Evolutionary conservation across 177 flowering plant species (phyloP).

Genomic region (Tripterygium wilfordii): DNA sequence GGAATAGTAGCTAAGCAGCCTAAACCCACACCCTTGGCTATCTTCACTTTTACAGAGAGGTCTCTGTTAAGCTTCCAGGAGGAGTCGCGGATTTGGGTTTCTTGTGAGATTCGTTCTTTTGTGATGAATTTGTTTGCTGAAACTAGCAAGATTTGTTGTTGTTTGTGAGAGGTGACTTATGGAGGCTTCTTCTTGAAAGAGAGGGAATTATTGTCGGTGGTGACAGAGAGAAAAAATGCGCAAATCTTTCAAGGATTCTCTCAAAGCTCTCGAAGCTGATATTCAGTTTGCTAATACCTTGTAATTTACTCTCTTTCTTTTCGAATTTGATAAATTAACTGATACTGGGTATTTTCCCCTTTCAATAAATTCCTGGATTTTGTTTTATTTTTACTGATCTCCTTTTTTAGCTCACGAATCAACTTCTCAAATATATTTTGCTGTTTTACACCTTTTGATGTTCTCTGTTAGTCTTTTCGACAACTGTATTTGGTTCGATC

Average conservation of each 20-base stretch:
- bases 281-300: constrained; percentile 55
- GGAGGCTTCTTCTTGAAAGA: no score
- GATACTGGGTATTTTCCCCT: no score
- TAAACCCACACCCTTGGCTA: not conserved
- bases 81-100: no score
- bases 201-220: not conserved
- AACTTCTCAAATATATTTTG: no score
- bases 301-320: constrained; percentile 19
- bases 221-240: constrained; percentile 19
- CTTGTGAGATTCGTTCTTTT: no score
- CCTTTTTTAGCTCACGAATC: no score
- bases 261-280: constrained; percentile 62
- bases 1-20: not conserved
- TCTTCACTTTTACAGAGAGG: not conserved
- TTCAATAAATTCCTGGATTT: no score
- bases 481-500: no score
- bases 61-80: not conserved
- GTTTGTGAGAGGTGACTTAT: no score
- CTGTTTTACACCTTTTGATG: not conserved
- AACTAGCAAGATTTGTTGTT: no score
- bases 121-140: no score
- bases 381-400: not conserved
- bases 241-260: constrained; percentile 48
- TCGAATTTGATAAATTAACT: not conserved
- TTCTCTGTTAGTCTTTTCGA: not conserved